phyloP scores from a whole-genome alignment of 768 basidiomycete species.

The Hericium erinaceus region DNA sequence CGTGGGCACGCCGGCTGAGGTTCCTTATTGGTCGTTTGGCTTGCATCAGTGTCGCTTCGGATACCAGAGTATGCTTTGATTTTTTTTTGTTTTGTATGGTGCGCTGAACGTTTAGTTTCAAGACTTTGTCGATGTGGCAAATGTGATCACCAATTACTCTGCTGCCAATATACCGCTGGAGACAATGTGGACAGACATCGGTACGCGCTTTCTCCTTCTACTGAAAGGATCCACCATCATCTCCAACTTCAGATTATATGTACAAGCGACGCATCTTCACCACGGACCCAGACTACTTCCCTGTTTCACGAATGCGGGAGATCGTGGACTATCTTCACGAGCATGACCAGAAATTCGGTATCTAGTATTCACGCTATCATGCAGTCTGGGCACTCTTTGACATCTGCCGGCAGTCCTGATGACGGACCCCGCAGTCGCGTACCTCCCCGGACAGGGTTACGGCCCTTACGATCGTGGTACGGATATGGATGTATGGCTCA shows the following conservation, averaged over 20 bases:
- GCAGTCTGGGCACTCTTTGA: neutral
- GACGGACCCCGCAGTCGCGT: slow-evolving; percentile 66
- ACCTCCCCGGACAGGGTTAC: slow-evolving; percentile 37
- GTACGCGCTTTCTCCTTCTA: slow-evolving; percentile 24
- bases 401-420: slow-evolving; percentile 40
- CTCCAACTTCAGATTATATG: slow-evolving; percentile 49
- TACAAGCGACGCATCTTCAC: slow-evolving; percentile 59
- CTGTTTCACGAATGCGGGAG: slow-evolving; percentile 50
- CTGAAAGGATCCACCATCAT: neutral
- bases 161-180: slow-evolving; percentile 57
- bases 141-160: slow-evolving; percentile 54
- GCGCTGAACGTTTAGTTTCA: slow-evolving; percentile 13
- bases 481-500: slow-evolving; percentile 47
- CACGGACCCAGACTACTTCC: slow-evolving; percentile 60
- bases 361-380: slow-evolving; percentile 9
- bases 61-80: slow-evolving; percentile 38
- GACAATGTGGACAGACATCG: slow-evolving; percentile 77
- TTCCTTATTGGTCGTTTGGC: slow-evolving; percentile 69
- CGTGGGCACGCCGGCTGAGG: slow-evolving; percentile 57
- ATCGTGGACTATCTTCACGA: slow-evolving; percentile 53
- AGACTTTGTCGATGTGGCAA: slow-evolving; percentile 53
- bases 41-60: slow-evolving; percentile 69
- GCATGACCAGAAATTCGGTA: slow-evolving; percentile 51
- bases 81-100: too few relatives aligned
- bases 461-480: slow-evolving; percentile 47